Evolutionary conservation across 768 basidiomycete species (phyloP), one percentile per base, ranked within the genome.

Genomic region (Gelatoporia subvermispora): DNA sequence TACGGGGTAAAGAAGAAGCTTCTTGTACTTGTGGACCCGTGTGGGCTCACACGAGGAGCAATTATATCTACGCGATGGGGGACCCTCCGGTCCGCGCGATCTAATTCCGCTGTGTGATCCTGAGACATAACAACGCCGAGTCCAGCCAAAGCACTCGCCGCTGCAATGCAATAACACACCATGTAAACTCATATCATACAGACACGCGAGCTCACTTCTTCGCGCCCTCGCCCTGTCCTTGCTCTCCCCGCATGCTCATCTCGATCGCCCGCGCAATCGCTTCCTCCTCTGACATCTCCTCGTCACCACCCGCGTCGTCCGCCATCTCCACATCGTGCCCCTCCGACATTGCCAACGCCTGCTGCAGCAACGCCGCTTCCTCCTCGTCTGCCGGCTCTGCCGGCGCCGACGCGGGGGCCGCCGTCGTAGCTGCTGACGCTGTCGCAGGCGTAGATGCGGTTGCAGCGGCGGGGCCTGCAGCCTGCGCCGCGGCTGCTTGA

Each of bases 231-330:
- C 76, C 65, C 35, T 77, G 68, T 42, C 79, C 73, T 50, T 79
- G 73, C 50, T 78, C 73, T 41, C 74, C 73, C 61, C 83, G 77
- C 88, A 95, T 86, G 62, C 93, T 95, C 91, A 95, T 91, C 65
- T 82, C 83, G 57, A 96, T 97, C 13, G 95, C 96, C 40, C 81
- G 73, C 40, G 85, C 82, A 62, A 97, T 97, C 25, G 85, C 93
- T 46, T 85, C 93, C 56, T 96, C 94, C 60, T 94, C 91, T 51
- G 80, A 79, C 60, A 83, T 72, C 45, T 82, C 83, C 45, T 81
- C 82, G 3, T 85, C 89, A 20, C 76, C 81, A 1, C 78, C 81
- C 1, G 60, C 68, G 68, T 72, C 47, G 31, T 56, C 65, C 7
- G 56, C 55, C 68, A 65, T 71, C 60, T 68, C 72, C 40, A 71